These are phyloP conservation scores for Trifolium dubium DNA, from an alignment of 306 rosid species.

Conservation along the genomic window DNA sequence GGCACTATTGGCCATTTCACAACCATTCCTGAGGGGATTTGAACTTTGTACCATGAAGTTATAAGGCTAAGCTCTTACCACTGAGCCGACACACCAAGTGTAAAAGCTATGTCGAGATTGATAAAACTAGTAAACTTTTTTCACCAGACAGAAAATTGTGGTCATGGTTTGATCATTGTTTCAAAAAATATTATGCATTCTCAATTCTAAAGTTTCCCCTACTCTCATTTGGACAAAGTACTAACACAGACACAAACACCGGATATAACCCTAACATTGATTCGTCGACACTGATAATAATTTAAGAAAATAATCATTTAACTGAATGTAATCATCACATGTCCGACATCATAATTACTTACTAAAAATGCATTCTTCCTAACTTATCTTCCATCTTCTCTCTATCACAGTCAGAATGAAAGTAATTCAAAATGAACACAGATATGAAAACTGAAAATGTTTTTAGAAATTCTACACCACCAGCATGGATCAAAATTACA, in stretches of 20 bases:
- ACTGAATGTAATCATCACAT: neutral
- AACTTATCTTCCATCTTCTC: neutral
- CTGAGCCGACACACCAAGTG: too few species aligned
- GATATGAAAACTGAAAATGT: neutral
- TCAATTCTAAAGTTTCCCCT: conserved; percentile 18
- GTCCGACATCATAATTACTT: neutral
- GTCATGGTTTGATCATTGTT: conserved; percentile 5
- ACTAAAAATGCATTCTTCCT: neutral
- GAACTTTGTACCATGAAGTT: too few species aligned
- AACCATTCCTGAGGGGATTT: too few species aligned
- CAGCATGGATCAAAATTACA: conserved; percentile 8
- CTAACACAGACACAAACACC: neutral
- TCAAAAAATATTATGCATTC: neutral
- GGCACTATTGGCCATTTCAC: too few species aligned
- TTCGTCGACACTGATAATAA: neutral
- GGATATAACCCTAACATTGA: neutral
- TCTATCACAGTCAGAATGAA: neutral
- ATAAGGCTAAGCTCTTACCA: too few species aligned
- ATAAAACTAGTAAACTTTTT: neutral
- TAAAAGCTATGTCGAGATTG: neutral
- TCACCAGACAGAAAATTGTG: conserved; percentile 12
- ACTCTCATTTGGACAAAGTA: neutral
- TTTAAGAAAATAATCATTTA: neutral
- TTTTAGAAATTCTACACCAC: neutral
- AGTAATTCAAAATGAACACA: neutral